phyloP scores from a whole-genome alignment of 805 yeast genomes.

The Candida vartiovaarae region DNA sequence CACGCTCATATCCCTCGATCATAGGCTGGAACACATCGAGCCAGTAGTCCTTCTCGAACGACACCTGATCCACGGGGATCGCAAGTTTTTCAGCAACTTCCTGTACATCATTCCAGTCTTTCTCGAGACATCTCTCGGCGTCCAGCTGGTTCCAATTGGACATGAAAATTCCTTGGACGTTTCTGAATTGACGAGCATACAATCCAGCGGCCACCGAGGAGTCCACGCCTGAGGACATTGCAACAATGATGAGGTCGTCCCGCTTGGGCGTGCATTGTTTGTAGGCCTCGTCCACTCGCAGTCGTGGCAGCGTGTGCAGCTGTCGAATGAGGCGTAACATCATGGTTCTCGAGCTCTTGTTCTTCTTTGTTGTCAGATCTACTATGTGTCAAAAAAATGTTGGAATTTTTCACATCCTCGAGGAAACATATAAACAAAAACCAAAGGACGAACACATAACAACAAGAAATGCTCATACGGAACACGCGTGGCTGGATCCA shows the following conservation, averaged over 20 bases:
- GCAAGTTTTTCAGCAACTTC: slow-evolving; percentile 50
- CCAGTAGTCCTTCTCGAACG: slow-evolving; percentile 92
- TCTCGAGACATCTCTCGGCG: slow-evolving; percentile 65
- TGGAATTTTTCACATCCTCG: too few species aligned
- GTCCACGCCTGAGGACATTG: slow-evolving; percentile 97
- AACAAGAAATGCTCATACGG: too few species aligned
- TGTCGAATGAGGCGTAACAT: not conserved
- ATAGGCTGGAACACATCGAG: slow-evolving; percentile 86
- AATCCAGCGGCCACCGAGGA: slow-evolving; percentile 82
- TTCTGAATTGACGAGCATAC: slow-evolving; percentile 43
- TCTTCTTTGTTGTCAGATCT: too few species aligned
- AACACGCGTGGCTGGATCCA: too few species aligned
- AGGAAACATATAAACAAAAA: too few species aligned
- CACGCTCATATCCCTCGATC: slow-evolving; percentile 63
- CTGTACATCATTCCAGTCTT: slow-evolving; percentile 84
- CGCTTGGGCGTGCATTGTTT: slow-evolving; percentile 38
- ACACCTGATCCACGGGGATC: slow-evolving; percentile 69
- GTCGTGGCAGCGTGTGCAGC: slow-evolving; percentile 1
- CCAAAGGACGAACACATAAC: too few species aligned
- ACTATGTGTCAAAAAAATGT: too few species aligned
- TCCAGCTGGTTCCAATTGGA: slow-evolving; percentile 51
- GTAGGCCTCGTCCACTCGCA: slow-evolving; percentile 14
- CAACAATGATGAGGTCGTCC: slow-evolving; percentile 64
- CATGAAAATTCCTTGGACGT: slow-evolving; percentile 85
- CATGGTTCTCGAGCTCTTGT: too few species aligned